Percentiles rank a stretch among this genome's conserved stretches.
phyloP scores from a whole-genome alignment of 2,329 filamentous ascomycete species.

The Ceratocystiopsis sp. region DNA sequence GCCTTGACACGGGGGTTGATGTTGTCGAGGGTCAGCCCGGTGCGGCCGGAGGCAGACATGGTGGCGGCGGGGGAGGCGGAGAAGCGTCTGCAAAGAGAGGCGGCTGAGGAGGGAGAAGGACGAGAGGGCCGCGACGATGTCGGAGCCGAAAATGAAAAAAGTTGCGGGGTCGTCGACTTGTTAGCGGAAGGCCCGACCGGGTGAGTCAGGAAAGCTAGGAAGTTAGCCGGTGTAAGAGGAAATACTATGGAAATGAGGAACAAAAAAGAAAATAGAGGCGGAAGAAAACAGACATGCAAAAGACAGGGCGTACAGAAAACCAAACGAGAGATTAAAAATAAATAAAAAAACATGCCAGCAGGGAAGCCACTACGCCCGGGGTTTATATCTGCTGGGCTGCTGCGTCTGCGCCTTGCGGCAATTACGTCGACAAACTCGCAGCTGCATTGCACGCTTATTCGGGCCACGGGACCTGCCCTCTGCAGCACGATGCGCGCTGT shows the following conservation, averaged over 20 bases:
- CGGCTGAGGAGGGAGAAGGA: neutral
- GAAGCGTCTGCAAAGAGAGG: constrained; percentile 1
- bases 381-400: too few species aligned
- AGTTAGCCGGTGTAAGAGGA: neutral
- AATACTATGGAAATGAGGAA: neutral
- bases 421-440: too few species aligned
- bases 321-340: neutral
- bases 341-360: too few species aligned
- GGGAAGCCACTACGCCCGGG: too few species aligned
- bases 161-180: too few species aligned
- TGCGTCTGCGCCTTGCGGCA: too few species aligned
- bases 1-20: constrained; percentile 81
- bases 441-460: too few species aligned
- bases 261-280: neutral
- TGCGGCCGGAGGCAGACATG: constrained; percentile 22
- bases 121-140: neutral
- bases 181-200: too few species aligned
- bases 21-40: constrained; percentile 57
- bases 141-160: too few species aligned
- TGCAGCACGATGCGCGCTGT: too few species aligned
- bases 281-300: neutral
- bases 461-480: too few species aligned
- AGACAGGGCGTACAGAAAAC: neutral
- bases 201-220: too few species aligned
- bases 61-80: constrained; percentile 14